Evolutionary conservation across 73 alveolate genomes (phyloP), one percentile per base, ranked within the genome.

Genomic region (Paraurostyla sp.): DNA sequence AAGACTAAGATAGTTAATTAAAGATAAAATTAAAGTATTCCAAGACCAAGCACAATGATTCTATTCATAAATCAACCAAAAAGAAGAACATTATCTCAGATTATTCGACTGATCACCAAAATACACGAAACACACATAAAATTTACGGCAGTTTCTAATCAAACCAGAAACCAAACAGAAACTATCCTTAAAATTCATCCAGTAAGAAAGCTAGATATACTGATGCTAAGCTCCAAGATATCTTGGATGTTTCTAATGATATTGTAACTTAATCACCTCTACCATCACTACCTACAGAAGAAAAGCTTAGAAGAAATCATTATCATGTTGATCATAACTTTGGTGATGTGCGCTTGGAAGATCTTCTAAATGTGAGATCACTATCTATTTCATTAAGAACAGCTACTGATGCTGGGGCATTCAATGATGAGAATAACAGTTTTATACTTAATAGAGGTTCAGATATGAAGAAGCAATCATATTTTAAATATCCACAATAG

Each of bases 321-420:
- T n/a, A n/a, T n/a, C n/a, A n/a, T n/a, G n/a, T n/a, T n/a, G n/a
- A 65, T 2, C 35, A 35, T 27, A 30, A 40, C 35, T 33, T 2
- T 22, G 9, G 13, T 15, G 82, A 65, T 40, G 82, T 65, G 1
- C 25, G 7, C 23, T 38, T 65, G 1, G 82, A 65, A 22, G 82
- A 65, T 65, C 6, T 65, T 1, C 9, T 65, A 58, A 65, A 65
- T 65, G 82, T 65, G 11, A 65, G 42, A 35, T 65, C 82, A 6
- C 58, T 65, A 38, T 65, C 82, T 6, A 65, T 65, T 11, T 65
- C 82, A 38, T 65, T 65, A 22, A 65, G 82, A 40, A 65, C 82
- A 22, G 82, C 82, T 2, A 65, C 82, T 11, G 82, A 65, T 65
- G 82, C 58, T 0, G 82, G 82, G 6, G 82, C 82, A 13, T 65